phyloP scores from a whole-genome alignment of 177 flowering plant species.

The Tripterygium wilfordii region DNA sequence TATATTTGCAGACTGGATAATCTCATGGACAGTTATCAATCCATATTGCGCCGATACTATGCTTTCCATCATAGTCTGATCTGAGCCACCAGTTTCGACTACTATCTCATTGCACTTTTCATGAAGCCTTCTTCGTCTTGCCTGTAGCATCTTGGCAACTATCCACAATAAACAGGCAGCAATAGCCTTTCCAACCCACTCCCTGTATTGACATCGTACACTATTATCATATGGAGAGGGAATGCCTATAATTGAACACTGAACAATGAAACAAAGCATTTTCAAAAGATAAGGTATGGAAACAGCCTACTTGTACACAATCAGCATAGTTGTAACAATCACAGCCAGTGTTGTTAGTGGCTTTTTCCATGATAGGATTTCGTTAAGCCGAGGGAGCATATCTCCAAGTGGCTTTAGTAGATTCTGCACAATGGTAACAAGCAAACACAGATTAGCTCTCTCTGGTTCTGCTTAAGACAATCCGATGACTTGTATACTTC shows the following conservation, averaged over 20 bases:
- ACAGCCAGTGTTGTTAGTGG: constrained; percentile 40
- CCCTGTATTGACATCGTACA: constrained; percentile 42
- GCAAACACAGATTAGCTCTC: background rate
- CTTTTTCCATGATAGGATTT: constrained; percentile 55
- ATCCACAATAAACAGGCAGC: constrained; percentile 44
- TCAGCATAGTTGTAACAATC: constrained; percentile 20
- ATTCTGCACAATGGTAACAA: constrained; percentile 41
- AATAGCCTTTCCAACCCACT: constrained; percentile 72
- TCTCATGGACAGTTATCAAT: constrained; percentile 32
- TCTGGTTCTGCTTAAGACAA: no score
- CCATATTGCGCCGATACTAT: constrained; percentile 79
- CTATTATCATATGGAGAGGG: no score
- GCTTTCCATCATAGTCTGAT: constrained; percentile 68
- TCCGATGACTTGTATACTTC: no score
- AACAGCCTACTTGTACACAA: constrained; percentile 65
- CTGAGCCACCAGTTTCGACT: constrained; percentile 43
- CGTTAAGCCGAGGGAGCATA: constrained; percentile 29
- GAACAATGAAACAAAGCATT: no score
- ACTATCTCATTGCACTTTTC: constrained; percentile 41
- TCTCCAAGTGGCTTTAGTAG: constrained; percentile 52
- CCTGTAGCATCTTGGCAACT: constrained; percentile 45
- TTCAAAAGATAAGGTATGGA: background rate
- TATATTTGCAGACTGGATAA: constrained; percentile 49
- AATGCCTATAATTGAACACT: no score
- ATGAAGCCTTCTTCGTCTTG: constrained; percentile 20